phyloP scores from a whole-genome alignment of 768 basidiomycete species.

The Galerina sulciceps region DNA sequence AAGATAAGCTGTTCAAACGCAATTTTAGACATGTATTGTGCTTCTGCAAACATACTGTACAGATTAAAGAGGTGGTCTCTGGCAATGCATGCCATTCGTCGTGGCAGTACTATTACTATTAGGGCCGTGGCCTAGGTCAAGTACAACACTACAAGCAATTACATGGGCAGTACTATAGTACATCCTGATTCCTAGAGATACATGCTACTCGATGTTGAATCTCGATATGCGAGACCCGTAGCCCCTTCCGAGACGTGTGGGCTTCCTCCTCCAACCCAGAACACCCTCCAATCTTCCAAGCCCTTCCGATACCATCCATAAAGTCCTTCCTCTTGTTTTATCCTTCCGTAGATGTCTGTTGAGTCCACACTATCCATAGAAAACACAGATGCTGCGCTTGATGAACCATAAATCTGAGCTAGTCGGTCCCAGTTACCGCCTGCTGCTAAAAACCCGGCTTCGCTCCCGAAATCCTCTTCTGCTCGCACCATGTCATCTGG shows the following conservation, averaged over 20 bases:
- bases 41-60: too few species aligned
- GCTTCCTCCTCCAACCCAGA: slow-evolving; percentile 73
- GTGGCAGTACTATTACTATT: too few species aligned
- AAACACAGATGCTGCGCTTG: slow-evolving; percentile 43
- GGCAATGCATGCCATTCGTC: too few species aligned
- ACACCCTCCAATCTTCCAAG: slow-evolving; percentile 74
- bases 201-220: slow-evolving; percentile 15
- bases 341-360: slow-evolving; percentile 47
- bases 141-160: background rate
- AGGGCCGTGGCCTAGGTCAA: too few species aligned
- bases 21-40: too few species aligned
- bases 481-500: slow-evolving; percentile 54
- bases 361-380: slow-evolving; percentile 59
- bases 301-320: slow-evolving; percentile 84
- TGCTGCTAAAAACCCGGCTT: slow-evolving; percentile 56
- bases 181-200: background rate
- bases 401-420: slow-evolving; percentile 37
- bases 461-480: slow-evolving; percentile 69
- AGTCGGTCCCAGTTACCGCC: slow-evolving; percentile 58
- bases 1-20: too few species aligned
- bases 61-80: too few species aligned
- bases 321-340: slow-evolving; percentile 63
- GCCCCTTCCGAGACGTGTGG: slow-evolving; percentile 7
- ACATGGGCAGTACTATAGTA: background rate
- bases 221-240: slow-evolving; percentile 3